phyloP scores from a whole-genome alignment of 2,329 filamentous ascomycete genomes.

The Sclerotinia nivalis region DNA sequence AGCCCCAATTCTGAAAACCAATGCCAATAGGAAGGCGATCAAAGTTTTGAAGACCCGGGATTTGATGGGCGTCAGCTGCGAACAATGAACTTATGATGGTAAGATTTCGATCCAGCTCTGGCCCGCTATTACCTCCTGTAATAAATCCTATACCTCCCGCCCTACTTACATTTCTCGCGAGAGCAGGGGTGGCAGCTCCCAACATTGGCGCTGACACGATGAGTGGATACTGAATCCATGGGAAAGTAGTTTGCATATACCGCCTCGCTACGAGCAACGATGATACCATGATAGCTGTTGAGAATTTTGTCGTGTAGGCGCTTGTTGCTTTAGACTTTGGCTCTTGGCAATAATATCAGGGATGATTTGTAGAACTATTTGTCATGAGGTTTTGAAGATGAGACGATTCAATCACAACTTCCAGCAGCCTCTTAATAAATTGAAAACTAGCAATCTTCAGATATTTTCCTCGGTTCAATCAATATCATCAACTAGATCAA shows the following conservation, averaged over 20 bases:
- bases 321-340: background rate
- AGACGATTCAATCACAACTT: background rate
- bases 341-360: background rate
- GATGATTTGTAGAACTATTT: background rate
- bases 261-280: background rate
- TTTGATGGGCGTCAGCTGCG: background rate
- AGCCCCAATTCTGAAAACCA: slow-evolving; percentile 50
- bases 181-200: slow-evolving; percentile 54
- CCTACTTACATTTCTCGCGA: slow-evolving; percentile 62
- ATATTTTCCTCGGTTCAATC: background rate
- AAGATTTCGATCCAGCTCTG: slow-evolving; percentile 26
- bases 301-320: background rate
- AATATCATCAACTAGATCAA: accelerated
- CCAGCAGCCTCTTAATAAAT: no score
- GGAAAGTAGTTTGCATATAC: background rate
- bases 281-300: background rate
- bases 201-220: slow-evolving; percentile 69
- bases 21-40: slow-evolving; percentile 48
- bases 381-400: background rate
- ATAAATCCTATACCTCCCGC: slow-evolving; percentile 55
- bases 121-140: slow-evolving; percentile 42
- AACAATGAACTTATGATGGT: background rate
- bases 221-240: slow-evolving; percentile 39
- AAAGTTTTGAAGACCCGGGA: background rate
- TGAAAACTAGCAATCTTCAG: background rate